A percentile compares a stretch with the other conserved stretches of the same genome.
These are phyloP conservation scores for Boletus rubropictus DNA, from an alignment of 768 basidiomycete species.

Conservation along the genomic window DNA sequence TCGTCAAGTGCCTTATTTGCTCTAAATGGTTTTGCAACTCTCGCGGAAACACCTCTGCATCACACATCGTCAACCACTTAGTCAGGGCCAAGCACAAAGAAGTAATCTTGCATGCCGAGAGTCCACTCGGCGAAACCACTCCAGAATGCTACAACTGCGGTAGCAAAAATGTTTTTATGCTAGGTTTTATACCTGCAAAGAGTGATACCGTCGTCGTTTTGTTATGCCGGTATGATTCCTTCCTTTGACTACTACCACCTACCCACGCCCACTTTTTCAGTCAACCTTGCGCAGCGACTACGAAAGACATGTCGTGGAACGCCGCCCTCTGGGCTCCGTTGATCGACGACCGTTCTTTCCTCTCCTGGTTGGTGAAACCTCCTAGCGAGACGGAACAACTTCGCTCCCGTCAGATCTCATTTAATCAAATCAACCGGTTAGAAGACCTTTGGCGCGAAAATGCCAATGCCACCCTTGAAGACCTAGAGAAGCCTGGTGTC, in stretches of 20 bases:
- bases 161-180: conserved; percentile 98
- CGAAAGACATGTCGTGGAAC: conserved; percentile 99
- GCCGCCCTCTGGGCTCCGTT: conserved; percentile 96
- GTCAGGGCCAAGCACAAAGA: conserved; percentile 99
- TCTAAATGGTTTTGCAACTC: conserved; percentile 99
- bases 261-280: conserved; percentile 35
- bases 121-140: conserved; percentile 92
- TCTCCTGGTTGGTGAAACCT: conserved; percentile 98
- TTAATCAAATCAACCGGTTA: conserved; percentile 92
- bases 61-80: conserved; percentile 98
- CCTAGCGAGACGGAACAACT: conserved; percentile 95
- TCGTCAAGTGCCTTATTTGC: conserved; percentile 91
- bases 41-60: conserved; percentile 94
- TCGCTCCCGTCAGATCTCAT: conserved; percentile 93
- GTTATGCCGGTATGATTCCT: conserved; percentile 72
- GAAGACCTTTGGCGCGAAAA: conserved; percentile 99
- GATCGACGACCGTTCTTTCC: conserved; percentile 96
- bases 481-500: conserved; percentile 94
- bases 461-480: conserved; percentile 88
- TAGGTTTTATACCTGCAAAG: conserved; percentile 98
- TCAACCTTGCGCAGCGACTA: conserved; percentile 96
- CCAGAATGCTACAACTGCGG: conserved; percentile 99
- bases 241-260: neutral
- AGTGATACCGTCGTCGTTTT: conserved; percentile 98
- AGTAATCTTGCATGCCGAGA: conserved; percentile 92